Evolutionary conservation across 1,284 basidiomycete species (phyloP).

Genomic region (Microbotryomycetes sp.): DNA sequence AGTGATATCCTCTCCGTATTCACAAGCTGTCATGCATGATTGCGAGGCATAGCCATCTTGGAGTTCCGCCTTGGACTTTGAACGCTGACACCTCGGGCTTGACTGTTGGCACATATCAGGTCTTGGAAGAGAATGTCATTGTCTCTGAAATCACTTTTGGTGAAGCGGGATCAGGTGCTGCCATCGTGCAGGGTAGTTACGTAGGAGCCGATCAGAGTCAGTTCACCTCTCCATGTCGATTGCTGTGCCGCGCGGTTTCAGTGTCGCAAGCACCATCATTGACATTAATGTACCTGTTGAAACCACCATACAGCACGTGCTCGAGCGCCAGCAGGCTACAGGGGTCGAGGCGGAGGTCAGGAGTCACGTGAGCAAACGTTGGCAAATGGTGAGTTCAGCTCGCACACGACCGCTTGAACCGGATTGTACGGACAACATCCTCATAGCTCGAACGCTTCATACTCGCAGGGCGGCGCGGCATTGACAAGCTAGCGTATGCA

Average conservation of each 20-base stretch:
- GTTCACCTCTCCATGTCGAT: slow-evolving; percentile 41
- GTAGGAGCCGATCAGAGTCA: slow-evolving; percentile 86
- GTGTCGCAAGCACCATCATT: neutral
- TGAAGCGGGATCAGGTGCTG: slow-evolving; percentile 84
- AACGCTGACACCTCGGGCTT: neutral
- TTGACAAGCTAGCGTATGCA: slow-evolving; percentile 69
- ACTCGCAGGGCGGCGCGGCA: slow-evolving; percentile 64
- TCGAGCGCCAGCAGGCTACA: slow-evolving; percentile 68
- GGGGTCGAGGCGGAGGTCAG: slow-evolving; percentile 58
- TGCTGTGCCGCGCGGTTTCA: neutral
- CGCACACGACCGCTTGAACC: neutral
- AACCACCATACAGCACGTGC: slow-evolving; percentile 57
- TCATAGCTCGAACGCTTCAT: neutral
- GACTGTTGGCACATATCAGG: slow-evolving; percentile 39
- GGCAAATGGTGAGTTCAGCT: slow-evolving; percentile 60
- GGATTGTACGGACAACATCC: slow-evolving; percentile 5
- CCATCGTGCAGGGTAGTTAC: slow-evolving; percentile 90
- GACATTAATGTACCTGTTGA: neutral
- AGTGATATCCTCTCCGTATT: neutral
- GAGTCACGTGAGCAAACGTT: slow-evolving; percentile 85
- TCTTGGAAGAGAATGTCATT: slow-evolving; percentile 89
- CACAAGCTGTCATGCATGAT: neutral
- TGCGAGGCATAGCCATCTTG: neutral
- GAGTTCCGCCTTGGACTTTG: neutral
- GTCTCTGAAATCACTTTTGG: slow-evolving; percentile 91